Conservation (phyloP, 805 yeast species). For the Lachancea dasiensis region DNA sequence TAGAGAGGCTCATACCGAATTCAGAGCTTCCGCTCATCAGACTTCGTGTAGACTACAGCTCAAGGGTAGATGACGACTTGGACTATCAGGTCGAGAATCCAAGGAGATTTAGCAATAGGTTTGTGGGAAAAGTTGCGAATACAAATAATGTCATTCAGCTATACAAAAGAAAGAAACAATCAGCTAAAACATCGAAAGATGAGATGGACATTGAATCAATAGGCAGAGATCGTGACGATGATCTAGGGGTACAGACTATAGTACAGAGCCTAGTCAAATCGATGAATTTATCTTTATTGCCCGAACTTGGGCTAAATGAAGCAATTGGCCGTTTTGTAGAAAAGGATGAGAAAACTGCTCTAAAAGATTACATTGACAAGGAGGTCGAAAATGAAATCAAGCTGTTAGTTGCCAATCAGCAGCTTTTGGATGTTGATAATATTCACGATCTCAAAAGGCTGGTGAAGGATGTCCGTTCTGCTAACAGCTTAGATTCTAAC, state of each 20-base stretch:
- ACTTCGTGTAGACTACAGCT: constrained; percentile 79
- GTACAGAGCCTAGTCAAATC: constrained; percentile 58
- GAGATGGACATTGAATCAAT: constrained; percentile 15
- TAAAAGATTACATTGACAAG: constrained; percentile 54
- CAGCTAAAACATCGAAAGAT: constrained; percentile 12
- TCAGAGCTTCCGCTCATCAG: constrained; percentile 64
- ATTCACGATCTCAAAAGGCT: constrained; percentile 39
- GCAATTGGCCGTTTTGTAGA: constrained; percentile 70
- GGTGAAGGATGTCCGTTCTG: constrained; percentile 38
- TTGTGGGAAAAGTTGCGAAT: constrained; percentile 88
- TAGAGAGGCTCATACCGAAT: constrained; percentile 3
- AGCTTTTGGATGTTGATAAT: constrained; percentile 35
- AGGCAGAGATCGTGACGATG: constrained; percentile 28
- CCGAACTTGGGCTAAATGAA: constrained; percentile 65
- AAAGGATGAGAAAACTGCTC: constrained; percentile 72
- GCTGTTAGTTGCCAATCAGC: constrained; percentile 40
- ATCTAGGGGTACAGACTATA: constrained; percentile 52
- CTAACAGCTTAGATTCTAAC: constrained; percentile 18
- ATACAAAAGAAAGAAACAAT: constrained; percentile 41
- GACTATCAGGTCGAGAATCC: constrained; percentile 92
- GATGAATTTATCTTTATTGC: constrained; percentile 61
- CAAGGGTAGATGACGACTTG: constrained; percentile 31
- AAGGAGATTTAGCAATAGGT: constrained; percentile 78
- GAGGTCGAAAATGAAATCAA: constrained; percentile 51
- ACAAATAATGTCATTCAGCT: constrained; percentile 78